Evolutionary conservation across 345 rosid genomes (phyloP), one percentile per base, ranked within the genome.

Genomic region (Turnera subulata): DNA sequence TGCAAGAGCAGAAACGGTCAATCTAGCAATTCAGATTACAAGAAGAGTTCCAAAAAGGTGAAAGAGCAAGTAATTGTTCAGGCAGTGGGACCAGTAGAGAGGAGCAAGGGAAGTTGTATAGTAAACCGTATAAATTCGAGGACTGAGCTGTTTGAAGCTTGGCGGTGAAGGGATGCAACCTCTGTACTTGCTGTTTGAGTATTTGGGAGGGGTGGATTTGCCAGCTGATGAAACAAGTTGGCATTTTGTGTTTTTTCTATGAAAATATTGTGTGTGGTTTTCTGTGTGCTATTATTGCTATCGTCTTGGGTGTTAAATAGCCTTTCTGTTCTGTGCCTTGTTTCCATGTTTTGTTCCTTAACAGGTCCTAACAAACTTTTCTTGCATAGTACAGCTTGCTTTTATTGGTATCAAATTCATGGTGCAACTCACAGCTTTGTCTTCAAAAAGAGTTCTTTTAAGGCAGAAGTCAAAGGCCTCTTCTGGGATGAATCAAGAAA

Each of bases 141-240:
- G 72, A 62, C 73, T 1, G 93, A 89, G 64, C 65, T 79, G n/a
- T 63, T 69, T n/a, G 91, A 86, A 73, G 95, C 93, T 53, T 86
- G 95, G 93, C 79, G 88, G 40, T 82, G 79, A 85, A 75, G 37
- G 62, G 59, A 33, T 22, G 33, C 23, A 43, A 17, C 37, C 33
- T 18, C 39, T 16, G 9, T 62, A 56, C 26, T 18, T 19, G 17
- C 45, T 14, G 45, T 43, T 26, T 21, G 46, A 7, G 21, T 1
- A 20, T 23, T 18, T 11, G 5, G 4, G 9, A 14, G 55, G 65
- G 50, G 23, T n/a, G 17, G 62, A n/a, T 53, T 49, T 12, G 70
- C 82, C 67, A 62, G 71, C 62, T 19, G 68, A 22, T 52, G 59
- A 64, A 47, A 38, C 66, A 67, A 63, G 62, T 68, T 69, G 58